Conservation (phyloP, 768 basidiomycete genomes). For the Roridomyces roridus region DNA sequence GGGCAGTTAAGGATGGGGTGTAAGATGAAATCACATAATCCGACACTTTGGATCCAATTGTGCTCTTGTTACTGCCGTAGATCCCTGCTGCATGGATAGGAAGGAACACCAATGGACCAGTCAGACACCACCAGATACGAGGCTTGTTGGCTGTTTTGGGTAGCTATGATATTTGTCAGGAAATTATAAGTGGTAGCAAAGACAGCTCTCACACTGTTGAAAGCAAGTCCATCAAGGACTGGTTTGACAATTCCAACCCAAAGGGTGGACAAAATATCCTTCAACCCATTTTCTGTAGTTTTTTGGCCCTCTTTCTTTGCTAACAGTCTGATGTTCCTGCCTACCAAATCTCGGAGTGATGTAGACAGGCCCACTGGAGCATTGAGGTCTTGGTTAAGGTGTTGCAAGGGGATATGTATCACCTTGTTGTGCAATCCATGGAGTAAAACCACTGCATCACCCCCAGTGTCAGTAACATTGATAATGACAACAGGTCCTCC, state of each 20-base stretch:
- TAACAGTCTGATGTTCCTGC: background rate
- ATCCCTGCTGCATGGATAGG: background rate
- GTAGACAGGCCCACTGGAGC: too few species aligned
- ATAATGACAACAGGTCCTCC: background rate
- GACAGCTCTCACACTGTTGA: background rate
- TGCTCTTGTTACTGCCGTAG: too few species aligned
- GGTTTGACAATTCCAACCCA: too few species aligned
- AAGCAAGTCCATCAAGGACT: background rate
- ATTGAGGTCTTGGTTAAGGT: too few species aligned
- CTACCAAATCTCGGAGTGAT: background rate
- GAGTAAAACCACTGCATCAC: background rate
- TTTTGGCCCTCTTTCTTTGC: background rate
- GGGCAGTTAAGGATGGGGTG: background rate
- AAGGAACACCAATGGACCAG: background rate
- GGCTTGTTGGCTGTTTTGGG: background rate
- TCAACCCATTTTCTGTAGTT: background rate
- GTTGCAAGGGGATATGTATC: background rate
- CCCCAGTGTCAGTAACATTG: background rate
- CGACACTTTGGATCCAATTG: background rate
- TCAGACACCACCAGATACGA: too few species aligned
- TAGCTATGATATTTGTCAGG: background rate
- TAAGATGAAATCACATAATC: constrained; percentile 1
- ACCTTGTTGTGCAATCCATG: background rate
- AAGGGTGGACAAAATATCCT: background rate
- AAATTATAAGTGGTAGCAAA: background rate